Conservation (phyloP, 2,329 filamentous ascomycete genomes). For the Periconia sp. region DNA sequence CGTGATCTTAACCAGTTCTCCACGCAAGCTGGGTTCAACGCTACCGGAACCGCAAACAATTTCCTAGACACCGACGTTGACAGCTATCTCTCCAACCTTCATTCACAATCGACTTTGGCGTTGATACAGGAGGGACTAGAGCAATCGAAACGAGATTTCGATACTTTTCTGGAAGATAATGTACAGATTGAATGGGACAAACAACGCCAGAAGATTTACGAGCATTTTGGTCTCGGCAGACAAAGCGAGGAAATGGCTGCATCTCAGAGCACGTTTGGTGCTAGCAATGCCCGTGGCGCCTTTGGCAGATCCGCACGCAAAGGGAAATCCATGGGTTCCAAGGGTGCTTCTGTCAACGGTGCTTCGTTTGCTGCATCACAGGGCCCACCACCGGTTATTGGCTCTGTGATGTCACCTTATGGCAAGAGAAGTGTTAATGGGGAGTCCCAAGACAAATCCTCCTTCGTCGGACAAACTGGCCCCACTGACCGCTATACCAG, state of each 20-base stretch:
- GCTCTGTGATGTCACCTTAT: slow-evolving; percentile 57
- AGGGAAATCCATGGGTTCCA: slow-evolving; percentile 42
- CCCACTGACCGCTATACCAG: slow-evolving; percentile 75
- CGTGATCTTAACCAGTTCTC: slow-evolving; percentile 84
- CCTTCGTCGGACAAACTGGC: slow-evolving; percentile 48
- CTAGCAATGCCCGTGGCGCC: slow-evolving; percentile 43
- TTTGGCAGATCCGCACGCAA: slow-evolving; percentile 57
- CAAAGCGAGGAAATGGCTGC: slow-evolving; percentile 44
- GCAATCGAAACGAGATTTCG: slow-evolving; percentile 87
- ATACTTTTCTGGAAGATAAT: slow-evolving; percentile 90
- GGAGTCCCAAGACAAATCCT: slow-evolving; percentile 64
- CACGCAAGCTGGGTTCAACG: slow-evolving; percentile 65
- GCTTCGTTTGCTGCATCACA: slow-evolving; percentile 65
- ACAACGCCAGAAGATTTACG: slow-evolving; percentile 88
- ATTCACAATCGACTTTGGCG: slow-evolving; percentile 85
- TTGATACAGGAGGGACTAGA: slow-evolving; percentile 92
- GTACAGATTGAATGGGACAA: slow-evolving; percentile 95
- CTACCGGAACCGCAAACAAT: slow-evolving; percentile 40
- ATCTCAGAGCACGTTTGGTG: slow-evolving; percentile 38
- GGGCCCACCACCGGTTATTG: slow-evolving; percentile 83
- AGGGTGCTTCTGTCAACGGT: slow-evolving; percentile 32
- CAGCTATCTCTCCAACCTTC: slow-evolving; percentile 80
- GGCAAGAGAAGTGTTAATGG: slow-evolving; percentile 60
- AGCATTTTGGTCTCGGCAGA: slow-evolving; percentile 83
- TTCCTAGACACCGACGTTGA: slow-evolving; percentile 58